phyloP scores from a whole-genome alignment of 2,329 filamentous ascomycete genomes.

The Botrytis tulipae region DNA sequence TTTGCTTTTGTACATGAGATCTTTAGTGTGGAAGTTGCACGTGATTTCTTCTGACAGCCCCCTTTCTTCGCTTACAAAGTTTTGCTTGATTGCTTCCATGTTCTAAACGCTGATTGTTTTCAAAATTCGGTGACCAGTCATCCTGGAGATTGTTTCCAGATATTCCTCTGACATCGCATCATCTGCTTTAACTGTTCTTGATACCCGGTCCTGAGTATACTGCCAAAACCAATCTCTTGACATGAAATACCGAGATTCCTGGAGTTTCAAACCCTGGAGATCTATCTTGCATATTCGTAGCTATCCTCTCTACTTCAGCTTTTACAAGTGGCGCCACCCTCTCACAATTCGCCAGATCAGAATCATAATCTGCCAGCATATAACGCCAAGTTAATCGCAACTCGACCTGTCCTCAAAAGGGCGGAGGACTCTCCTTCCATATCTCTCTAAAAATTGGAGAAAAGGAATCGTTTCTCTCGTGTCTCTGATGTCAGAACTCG shows the following conservation, averaged over 20 bases:
- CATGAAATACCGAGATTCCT: neutral
- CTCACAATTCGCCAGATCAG: neutral
- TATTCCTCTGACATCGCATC: too few species aligned
- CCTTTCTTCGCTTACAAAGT: too few species aligned
- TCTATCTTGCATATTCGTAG: neutral
- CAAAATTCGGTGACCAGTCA: too few species aligned
- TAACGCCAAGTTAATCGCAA: neutral
- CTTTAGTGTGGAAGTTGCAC: neutral
- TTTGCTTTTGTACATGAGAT: neutral
- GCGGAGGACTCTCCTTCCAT: neutral
- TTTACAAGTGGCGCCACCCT: accelerated
- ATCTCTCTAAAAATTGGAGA: neutral
- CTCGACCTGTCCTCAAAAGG: neutral
- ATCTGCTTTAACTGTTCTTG: too few species aligned
- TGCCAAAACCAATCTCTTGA: neutral
- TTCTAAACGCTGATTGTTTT: too few species aligned
- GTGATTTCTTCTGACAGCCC: neutral
- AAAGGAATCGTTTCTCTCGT: neutral
- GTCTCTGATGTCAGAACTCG: neutral
- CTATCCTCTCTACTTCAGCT: neutral
- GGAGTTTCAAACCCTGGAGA: neutral
- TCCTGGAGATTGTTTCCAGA: too few species aligned
- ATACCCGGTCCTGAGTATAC: too few species aligned
- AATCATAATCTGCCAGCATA: neutral
- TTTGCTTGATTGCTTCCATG: neutral